These are phyloP conservation scores for Phaseolus lunatus DNA, from an alignment of 306 rosid genomes.

Conservation along the genomic window DNA sequence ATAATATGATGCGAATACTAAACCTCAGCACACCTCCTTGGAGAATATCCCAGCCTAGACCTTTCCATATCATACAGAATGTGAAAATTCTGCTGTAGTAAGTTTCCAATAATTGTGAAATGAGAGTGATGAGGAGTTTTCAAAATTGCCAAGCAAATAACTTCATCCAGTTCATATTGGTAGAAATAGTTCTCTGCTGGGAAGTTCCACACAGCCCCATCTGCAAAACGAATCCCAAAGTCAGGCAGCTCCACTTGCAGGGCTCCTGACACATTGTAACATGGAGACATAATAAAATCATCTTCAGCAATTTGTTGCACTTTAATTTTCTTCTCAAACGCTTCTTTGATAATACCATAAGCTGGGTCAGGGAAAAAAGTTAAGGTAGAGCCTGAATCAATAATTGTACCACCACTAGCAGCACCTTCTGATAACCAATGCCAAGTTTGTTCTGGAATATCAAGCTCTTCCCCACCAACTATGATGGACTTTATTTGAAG, in stretches of 20 bases:
- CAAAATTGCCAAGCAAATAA: constrained; percentile 72
- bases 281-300: constrained; percentile 58
- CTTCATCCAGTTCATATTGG: constrained; percentile 57
- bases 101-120: constrained; percentile 81
- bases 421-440: constrained; percentile 55
- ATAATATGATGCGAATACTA: constrained; percentile 44
- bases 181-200: constrained; percentile 76
- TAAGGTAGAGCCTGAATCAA: constrained; percentile 83
- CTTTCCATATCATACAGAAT: constrained; percentile 71
- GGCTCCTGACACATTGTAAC: constrained; percentile 73
- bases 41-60: constrained; percentile 73
- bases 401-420: constrained; percentile 64
- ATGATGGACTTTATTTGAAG: constrained; percentile 62
- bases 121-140: constrained; percentile 57
- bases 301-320: constrained; percentile 49
- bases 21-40: constrained; percentile 73
- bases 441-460: constrained; percentile 70
- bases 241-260: constrained; percentile 67
- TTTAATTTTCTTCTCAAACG: constrained; percentile 62
- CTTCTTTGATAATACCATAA: constrained; percentile 58
- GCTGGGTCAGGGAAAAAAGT: constrained; percentile 71
- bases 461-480: constrained; percentile 66
- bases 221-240: constrained; percentile 66
- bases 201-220: constrained; percentile 83
- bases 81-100: constrained; percentile 83